These are phyloP conservation scores for Russula griseocarnosa DNA, from an alignment of 768 basidiomycete species.

Conservation along the genomic window DNA sequence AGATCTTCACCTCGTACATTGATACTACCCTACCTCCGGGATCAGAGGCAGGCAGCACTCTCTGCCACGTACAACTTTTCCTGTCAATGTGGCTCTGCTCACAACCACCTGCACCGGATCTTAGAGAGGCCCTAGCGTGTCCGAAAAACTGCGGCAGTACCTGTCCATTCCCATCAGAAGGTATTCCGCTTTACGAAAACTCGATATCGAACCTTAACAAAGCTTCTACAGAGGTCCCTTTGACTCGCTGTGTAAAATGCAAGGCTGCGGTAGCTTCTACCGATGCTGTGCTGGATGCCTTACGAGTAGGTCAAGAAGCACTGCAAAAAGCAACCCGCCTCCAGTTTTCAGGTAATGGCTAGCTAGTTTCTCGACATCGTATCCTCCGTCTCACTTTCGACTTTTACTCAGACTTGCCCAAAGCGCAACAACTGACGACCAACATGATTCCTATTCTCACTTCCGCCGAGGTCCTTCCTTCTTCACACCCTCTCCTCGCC, in stretches of 20 bases:
- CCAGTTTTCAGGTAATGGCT: constrained; percentile 52
- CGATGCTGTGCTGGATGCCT: constrained; percentile 56
- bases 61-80: constrained; percentile 72
- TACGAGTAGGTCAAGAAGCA: constrained; percentile 68
- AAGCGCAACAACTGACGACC: constrained; percentile 55
- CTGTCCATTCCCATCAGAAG: constrained; percentile 59
- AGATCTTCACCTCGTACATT: constrained; percentile 82
- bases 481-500: constrained; percentile 74
- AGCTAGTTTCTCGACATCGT: constrained; percentile 19
- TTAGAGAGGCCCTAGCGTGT: constrained; percentile 65
- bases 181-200: constrained; percentile 34
- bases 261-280: constrained; percentile 45
- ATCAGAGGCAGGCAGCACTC: constrained; percentile 52
- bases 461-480: constrained; percentile 55
- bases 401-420: constrained; percentile 28
- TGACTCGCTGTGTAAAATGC: constrained; percentile 55
- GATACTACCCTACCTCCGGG: constrained; percentile 70
- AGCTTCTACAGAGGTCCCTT: constrained; percentile 41
- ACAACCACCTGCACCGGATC: constrained; percentile 45
- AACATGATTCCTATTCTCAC: constrained; percentile 63
- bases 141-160: constrained; percentile 63
- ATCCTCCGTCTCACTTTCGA: constrained; percentile 2
- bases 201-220: background rate
- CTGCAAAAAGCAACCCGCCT: constrained; percentile 65
- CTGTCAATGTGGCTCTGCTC: constrained; percentile 66